These are phyloP conservation scores for Komagataella ulmi DNA, from an alignment of 805 yeast genomes.

Conservation along the genomic window DNA sequence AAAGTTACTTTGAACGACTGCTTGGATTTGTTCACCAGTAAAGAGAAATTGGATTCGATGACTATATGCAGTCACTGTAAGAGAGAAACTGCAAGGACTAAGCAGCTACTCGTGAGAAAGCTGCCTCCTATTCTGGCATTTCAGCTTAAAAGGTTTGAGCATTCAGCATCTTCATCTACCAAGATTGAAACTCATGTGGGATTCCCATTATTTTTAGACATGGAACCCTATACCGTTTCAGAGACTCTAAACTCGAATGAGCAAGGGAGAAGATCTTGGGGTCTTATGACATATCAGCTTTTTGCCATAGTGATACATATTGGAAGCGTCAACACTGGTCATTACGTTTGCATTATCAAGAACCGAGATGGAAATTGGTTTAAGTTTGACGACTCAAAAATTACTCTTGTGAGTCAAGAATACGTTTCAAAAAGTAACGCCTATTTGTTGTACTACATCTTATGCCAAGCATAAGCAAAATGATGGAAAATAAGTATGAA, in stretches of 20 bases:
- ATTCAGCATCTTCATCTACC: slow-evolving; percentile 35
- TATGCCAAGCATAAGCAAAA: slow-evolving; percentile 19
- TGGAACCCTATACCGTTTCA: slow-evolving; percentile 40
- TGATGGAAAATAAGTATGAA: background rate
- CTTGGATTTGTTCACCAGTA: slow-evolving; percentile 60
- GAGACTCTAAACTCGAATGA: slow-evolving; percentile 7
- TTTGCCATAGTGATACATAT: slow-evolving; percentile 81
- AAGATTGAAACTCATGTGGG: slow-evolving; percentile 68
- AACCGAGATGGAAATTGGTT: slow-evolving; percentile 72
- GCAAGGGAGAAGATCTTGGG: background rate
- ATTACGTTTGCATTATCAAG: slow-evolving; percentile 73
- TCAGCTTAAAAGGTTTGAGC: slow-evolving; percentile 75
- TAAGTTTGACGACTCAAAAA: slow-evolving; percentile 80
- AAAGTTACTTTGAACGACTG: slow-evolving; percentile 41
- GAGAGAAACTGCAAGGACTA: slow-evolving; percentile 49
- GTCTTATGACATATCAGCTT: slow-evolving; percentile 52
- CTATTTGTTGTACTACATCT: slow-evolving; percentile 62
- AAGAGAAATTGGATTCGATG: slow-evolving; percentile 63
- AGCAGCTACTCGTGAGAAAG: slow-evolving; percentile 53
- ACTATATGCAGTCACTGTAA: slow-evolving; percentile 62
- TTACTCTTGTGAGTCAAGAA: slow-evolving; percentile 48
- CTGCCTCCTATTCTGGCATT: slow-evolving; percentile 71
- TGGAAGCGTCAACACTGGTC: slow-evolving; percentile 94
- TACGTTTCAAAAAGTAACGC: slow-evolving; percentile 66
- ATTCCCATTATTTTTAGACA: slow-evolving; percentile 61